Evolutionary conservation across 176 grass and related monocot species (phyloP), one percentile per base, ranked within the genome.

Genomic region (Musa acuminata): DNA sequence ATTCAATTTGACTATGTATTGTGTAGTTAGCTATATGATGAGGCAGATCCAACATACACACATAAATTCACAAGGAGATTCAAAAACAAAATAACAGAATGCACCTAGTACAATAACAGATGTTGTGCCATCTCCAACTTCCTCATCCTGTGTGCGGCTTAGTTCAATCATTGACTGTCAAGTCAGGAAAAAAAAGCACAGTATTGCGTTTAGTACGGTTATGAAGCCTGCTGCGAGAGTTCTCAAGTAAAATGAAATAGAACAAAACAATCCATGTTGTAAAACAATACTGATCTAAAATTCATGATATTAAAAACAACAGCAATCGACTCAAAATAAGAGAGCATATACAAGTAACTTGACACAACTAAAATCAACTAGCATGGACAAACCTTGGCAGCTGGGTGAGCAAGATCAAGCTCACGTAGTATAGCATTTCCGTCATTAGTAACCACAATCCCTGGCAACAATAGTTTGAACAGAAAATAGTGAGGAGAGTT

Each of bases 81-180:
- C 24, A 16, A 21, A 62, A 22, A 70, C 71, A 25, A 23, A 51
- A 26, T 54, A 22, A 53, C 8, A 2, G 0, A 69, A 24, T 81
- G 59, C 80, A 99, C 95, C 95, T 66, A 99, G 84, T 85, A 99
- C 88, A 86, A 99, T 99, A 19, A 99, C 95, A 86, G 95, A 99
- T 69, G 95, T 99, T 76, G 95, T 99, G 65, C 95, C 95, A 87
- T 99, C 95, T 48, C 95, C 95, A 25, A 99, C 95, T 81, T 99
- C 95, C 83, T 99, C 95, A 87, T 99, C 95, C 54, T 99, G 95
- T 74, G 91, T 95, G 13, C 95, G 95, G 82, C 95, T 99, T 67
- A 99, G 86, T 73, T 99, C 95, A 81, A 99, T 99, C 95, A 99
- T 99, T 73, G 95, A 94, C 88, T 94, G 72, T 53, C 17, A 16